phyloP scores from a whole-genome alignment of 192 early-diverging fungal genomes.

The Podila minutissima region DNA sequence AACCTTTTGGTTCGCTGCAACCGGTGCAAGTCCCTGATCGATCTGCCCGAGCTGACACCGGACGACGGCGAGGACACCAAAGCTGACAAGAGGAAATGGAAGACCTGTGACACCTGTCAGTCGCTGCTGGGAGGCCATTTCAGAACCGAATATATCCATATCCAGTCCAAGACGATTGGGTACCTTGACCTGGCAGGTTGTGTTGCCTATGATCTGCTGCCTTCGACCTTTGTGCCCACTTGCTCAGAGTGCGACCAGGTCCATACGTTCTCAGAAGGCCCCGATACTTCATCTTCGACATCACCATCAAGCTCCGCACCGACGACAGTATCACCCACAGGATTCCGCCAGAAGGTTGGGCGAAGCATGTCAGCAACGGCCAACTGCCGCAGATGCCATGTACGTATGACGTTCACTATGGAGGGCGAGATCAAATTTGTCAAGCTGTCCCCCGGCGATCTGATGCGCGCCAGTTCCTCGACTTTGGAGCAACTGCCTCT shows the following conservation, averaged over 20 bases:
- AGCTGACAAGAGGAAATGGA: slow-evolving; percentile 54
- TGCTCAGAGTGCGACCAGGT: slow-evolving; percentile 75
- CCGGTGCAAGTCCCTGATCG: slow-evolving; percentile 78
- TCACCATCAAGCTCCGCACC: slow-evolving; percentile 24
- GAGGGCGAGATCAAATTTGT: slow-evolving; percentile 69
- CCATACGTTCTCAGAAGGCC: slow-evolving; percentile 50
- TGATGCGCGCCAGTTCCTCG: slow-evolving; percentile 32
- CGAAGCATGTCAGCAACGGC: slow-evolving; percentile 50
- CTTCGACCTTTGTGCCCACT: slow-evolving; percentile 71
- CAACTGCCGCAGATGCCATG: slow-evolving; percentile 56
- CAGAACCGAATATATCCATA: slow-evolving; percentile 70
- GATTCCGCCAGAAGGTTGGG: slow-evolving; percentile 38
- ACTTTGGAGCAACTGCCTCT: slow-evolving; percentile 49
- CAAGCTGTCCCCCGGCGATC: slow-evolving; percentile 44
- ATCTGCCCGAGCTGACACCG: slow-evolving; percentile 65
- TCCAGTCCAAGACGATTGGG: slow-evolving; percentile 65
- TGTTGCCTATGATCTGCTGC: slow-evolving; percentile 75
- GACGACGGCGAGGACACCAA: slow-evolving; percentile 14
- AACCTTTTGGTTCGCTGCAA: slow-evolving; percentile 74
- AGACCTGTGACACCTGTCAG: slow-evolving; percentile 65
- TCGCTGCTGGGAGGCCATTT: slow-evolving; percentile 63
- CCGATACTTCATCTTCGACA: slow-evolving; percentile 44
- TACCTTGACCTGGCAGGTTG: slow-evolving; percentile 80
- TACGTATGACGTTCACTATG: slow-evolving; percentile 55
- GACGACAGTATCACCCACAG: slow-evolving; percentile 20